A percentile compares a stretch with the other conserved stretches of the same genome.
These are phyloP conservation scores for Glycine latifolia DNA, from an alignment of 306 rosid species.

Conservation along the genomic window DNA sequence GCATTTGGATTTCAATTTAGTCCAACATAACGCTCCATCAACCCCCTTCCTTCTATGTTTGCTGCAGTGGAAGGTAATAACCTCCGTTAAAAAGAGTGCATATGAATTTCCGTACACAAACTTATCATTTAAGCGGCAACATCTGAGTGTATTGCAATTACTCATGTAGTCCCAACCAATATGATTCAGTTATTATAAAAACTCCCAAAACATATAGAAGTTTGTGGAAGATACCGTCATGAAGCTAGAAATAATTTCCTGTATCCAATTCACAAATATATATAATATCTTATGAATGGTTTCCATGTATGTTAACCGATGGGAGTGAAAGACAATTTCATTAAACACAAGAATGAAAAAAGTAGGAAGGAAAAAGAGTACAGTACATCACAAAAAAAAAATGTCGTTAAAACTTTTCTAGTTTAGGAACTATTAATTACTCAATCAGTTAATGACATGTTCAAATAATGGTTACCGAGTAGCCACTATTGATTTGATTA, in stretches of 20 bases:
- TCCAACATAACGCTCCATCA: neutral
- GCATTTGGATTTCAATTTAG: neutral
- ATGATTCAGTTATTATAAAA: no score
- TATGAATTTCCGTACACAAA: neutral
- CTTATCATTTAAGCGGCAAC: neutral
- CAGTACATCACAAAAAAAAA: neutral
- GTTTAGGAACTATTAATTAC: slow-evolving; percentile 32
- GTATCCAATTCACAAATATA: neutral
- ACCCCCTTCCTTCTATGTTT: neutral
- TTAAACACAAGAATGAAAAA: slow-evolving; percentile 5
- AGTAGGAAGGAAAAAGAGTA: neutral
- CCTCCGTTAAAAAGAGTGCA: neutral
- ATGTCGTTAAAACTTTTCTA: slow-evolving; percentile 4
- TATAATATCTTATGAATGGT: slow-evolving; percentile 5
- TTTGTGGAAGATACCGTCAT: neutral
- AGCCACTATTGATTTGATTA: slow-evolving; percentile 37
- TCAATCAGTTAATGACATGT: slow-evolving; percentile 32
- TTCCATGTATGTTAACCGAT: slow-evolving; percentile 21
- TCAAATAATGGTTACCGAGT: slow-evolving; percentile 39
- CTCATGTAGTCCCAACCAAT: neutral
- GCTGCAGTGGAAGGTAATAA: neutral
- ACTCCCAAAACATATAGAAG: neutral
- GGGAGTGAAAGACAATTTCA: slow-evolving; percentile 18
- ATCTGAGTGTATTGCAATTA: neutral
- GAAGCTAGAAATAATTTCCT: slow-evolving; percentile 17